phyloP scores from a whole-genome alignment of 2,329 filamentous ascomycete species.

The Ascochyta lentis region DNA sequence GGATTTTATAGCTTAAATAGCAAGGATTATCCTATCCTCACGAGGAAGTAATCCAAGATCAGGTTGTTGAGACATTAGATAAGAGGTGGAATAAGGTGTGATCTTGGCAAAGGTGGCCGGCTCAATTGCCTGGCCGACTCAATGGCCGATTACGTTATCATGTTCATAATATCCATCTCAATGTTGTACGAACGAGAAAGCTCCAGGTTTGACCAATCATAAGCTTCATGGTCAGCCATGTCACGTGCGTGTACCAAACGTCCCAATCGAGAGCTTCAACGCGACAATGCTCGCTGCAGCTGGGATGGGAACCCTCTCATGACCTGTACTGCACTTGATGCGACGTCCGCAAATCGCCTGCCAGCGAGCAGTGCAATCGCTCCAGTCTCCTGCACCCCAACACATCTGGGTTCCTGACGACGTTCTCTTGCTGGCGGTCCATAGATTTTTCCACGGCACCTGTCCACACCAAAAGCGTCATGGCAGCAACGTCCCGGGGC shows the following conservation, averaged over 20 bases:
- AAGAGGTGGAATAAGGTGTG: too few relatives aligned
- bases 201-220: slow-evolving; percentile 1
- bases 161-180: background rate
- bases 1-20: too few relatives aligned
- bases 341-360: slow-evolving; percentile 57
- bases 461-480: slow-evolving; percentile 57
- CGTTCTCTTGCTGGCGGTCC: slow-evolving; percentile 59
- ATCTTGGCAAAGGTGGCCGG: too few relatives aligned
- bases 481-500: slow-evolving; percentile 67
- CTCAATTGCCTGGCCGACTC: too few relatives aligned
- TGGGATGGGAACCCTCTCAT: slow-evolving; percentile 23
- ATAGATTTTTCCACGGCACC: slow-evolving; percentile 57
- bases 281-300: slow-evolving; percentile 8
- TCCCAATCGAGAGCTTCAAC: slow-evolving; percentile 19
- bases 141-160: too few relatives aligned
- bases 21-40: too few relatives aligned
- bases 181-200: background rate
- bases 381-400: slow-evolving; percentile 50
- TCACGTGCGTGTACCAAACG: slow-evolving; percentile 12
- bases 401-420: slow-evolving; percentile 67
- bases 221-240: background rate
- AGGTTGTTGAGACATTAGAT: too few relatives aligned
- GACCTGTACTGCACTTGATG: slow-evolving; percentile 52
- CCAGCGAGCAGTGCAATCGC: slow-evolving; percentile 57
- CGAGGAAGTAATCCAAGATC: too few relatives aligned